Conservation (phyloP, 1,284 basidiomycete genomes). For the Leccinum huronense region DNA sequence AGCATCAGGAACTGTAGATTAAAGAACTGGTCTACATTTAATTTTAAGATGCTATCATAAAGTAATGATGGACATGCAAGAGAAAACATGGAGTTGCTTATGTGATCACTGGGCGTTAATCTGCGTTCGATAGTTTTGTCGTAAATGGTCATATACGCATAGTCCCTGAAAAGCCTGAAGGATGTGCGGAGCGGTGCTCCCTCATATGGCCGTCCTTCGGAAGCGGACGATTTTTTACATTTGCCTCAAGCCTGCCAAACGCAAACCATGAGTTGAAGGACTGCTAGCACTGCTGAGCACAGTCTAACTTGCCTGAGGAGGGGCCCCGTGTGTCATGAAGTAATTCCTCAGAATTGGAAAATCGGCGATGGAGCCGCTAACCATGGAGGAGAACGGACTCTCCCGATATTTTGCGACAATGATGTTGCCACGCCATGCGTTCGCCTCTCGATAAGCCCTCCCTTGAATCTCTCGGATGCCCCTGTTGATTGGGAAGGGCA, state of each 20-base stretch:
- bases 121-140: constrained; percentile 19
- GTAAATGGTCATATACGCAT: constrained; percentile 33
- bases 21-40: constrained; percentile 14
- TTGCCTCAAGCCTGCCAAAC: constrained; percentile 33
- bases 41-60: constrained; percentile 23
- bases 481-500: constrained; percentile 76
- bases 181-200: constrained; percentile 7
- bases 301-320: constrained; percentile 38
- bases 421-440: constrained; percentile 76
- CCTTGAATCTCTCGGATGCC: constrained; percentile 72
- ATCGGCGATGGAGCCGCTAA: constrained; percentile 73
- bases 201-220: constrained; percentile 1
- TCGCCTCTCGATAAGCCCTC: constrained; percentile 51
- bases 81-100: constrained; percentile 23
- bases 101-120: constrained; percentile 16
- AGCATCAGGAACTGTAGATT: constrained; percentile 42
- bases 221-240: constrained; percentile 17
- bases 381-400: constrained; percentile 64
- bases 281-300: constrained; percentile 18
- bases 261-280: constrained; percentile 29
- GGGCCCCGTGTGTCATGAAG: constrained; percentile 60
- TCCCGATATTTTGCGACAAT: constrained; percentile 73
- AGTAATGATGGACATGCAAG: constrained; percentile 24
- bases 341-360: constrained; percentile 78
- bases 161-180: constrained; percentile 21